These are phyloP conservation scores for Aspergillus sparsus DNA, from an alignment of 495 filamentous ascomycete genomes.

Conservation along the genomic window DNA sequence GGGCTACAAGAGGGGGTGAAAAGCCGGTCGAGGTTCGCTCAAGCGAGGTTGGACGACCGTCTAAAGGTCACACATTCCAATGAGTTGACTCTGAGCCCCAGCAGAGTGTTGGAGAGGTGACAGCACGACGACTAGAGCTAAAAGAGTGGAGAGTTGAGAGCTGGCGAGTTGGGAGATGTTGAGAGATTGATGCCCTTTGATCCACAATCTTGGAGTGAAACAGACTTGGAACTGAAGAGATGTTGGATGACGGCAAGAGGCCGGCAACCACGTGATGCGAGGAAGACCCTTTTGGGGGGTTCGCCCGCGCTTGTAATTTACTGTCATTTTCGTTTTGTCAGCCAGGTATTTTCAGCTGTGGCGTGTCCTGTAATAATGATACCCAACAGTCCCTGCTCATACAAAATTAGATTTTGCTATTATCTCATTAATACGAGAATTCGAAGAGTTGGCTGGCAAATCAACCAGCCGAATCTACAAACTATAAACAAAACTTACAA, in stretches of 20 bases:
- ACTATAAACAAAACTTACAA: too few relatives aligned
- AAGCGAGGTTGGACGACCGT: slow-evolving; percentile 41
- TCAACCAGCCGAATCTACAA: too few relatives aligned
- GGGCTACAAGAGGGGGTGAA: slow-evolving; percentile 18
- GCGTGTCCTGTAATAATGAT: background rate
- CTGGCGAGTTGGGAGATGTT: slow-evolving; percentile 31
- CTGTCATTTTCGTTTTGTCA: slow-evolving; percentile 4
- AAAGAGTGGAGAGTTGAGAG: slow-evolving; percentile 23
- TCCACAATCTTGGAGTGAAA: slow-evolving; percentile 29
- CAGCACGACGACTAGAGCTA: slow-evolving; percentile 2
- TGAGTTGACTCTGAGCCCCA: slow-evolving; percentile 20
- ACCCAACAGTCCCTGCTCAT: background rate
- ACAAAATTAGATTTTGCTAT: background rate
- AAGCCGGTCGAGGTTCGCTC: slow-evolving; percentile 42
- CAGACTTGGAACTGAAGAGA: slow-evolving; percentile 25
- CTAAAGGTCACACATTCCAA: slow-evolving; percentile 47
- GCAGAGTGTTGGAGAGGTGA: slow-evolving; percentile 13
- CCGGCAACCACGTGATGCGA: slow-evolving; percentile 36
- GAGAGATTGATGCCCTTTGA: slow-evolving; percentile 34
- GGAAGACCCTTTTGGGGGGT: slow-evolving; percentile 14
- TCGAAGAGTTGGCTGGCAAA: too few relatives aligned
- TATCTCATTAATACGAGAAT: too few relatives aligned
- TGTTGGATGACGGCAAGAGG: slow-evolving; percentile 45
- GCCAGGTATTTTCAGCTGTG: slow-evolving; percentile 1
- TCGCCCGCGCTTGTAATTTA: slow-evolving; percentile 17